Evolutionary conservation across 176 grass and related monocot species (phyloP), one percentile per base, ranked within the genome.

Genomic region (Chloris gayana): DNA sequence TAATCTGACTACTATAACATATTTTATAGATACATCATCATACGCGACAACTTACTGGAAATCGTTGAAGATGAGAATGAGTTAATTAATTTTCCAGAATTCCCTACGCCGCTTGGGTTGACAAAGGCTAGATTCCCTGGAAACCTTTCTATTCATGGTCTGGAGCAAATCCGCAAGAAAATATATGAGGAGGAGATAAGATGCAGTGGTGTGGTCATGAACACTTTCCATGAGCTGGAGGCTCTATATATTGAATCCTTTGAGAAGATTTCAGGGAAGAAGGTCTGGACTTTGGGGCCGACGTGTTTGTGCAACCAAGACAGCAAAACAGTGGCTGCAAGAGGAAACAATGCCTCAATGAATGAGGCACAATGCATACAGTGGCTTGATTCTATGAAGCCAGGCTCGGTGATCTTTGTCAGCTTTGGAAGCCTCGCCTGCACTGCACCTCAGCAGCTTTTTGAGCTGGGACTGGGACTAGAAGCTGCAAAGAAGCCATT

Each of bases 211-310:
- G 41, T 87, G 30, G 78, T 93, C 67, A 58, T 83, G 62, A 97
- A 97, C 65, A 97, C 77, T 80, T 97, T 93, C 68, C 24, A 75
- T 22, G 84, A 88, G 27, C 72, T 91, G 18, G 94, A 97, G 83
- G n/a, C 74, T 56, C 15, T 75, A 39, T 91, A 84, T 64, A 72
- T 89, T 1, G 81, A 90, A 0, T 82, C 72, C 31, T 87, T 81
- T n/a, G 44, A 79, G 59, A 72, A 83, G 32, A 57, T 12, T 4
- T 70, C 56, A 11, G 75, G 75, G 26, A 88, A 91, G 73, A 89
- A 89, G 70, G 73, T 89, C 18, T 93, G 86, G 82, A 45, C 85
- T 5, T 17, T 97, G 67, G 94, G 94, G 8, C 94, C 88, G 18
- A 82, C 86, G 76, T 87, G 89, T 56, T 65, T 97, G n/a, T 86